These are phyloP conservation scores for Cicer arietinum DNA, from an alignment of 306 rosid species.

Conservation along the genomic window DNA sequence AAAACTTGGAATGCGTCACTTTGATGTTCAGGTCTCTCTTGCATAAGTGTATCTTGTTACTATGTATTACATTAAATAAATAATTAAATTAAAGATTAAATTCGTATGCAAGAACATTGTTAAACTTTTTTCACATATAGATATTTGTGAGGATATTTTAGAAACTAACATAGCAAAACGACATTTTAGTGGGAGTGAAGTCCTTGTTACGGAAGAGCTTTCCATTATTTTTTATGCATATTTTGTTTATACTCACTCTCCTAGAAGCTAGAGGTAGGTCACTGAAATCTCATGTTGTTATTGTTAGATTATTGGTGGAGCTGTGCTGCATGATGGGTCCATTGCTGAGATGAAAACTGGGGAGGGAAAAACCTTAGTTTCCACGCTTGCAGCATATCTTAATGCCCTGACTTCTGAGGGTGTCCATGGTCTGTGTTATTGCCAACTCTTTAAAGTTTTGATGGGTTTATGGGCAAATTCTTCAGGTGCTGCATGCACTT, in stretches of 20 bases:
- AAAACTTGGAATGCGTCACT: constrained; percentile 97
- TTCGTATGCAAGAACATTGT: too few species aligned
- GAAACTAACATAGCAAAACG: too few species aligned
- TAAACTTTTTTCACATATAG: too few species aligned
- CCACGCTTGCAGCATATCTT: constrained; percentile 92
- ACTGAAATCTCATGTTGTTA: constrained; percentile 42
- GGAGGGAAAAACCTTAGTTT: constrained; percentile 95
- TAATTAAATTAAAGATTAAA: too few species aligned
- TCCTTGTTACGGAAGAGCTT: neutral
- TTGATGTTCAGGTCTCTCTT: constrained; percentile 84
- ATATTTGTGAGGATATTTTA: too few species aligned
- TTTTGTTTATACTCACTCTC: constrained; percentile 3
- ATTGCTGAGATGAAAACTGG: constrained; percentile 99
- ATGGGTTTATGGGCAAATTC: constrained; percentile 13
- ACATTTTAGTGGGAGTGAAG: neutral
- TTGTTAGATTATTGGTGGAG: constrained; percentile 90
- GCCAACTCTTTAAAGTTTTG: constrained; percentile 27
- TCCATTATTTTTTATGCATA: constrained; percentile 1
- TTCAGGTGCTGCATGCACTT: constrained; percentile 25
- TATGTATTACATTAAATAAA: neutral
- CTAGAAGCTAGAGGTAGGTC: neutral
- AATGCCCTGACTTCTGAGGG: constrained; percentile 94
- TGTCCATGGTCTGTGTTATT: constrained; percentile 72
- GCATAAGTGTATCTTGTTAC: neutral
- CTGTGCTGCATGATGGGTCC: constrained; percentile 96